Percentiles rank a stretch among this genome's conserved stretches.
These are phyloP conservation scores for Trichoderma breve DNA, from an alignment of 2,329 filamentous ascomycete genomes.

Conservation along the genomic window DNA sequence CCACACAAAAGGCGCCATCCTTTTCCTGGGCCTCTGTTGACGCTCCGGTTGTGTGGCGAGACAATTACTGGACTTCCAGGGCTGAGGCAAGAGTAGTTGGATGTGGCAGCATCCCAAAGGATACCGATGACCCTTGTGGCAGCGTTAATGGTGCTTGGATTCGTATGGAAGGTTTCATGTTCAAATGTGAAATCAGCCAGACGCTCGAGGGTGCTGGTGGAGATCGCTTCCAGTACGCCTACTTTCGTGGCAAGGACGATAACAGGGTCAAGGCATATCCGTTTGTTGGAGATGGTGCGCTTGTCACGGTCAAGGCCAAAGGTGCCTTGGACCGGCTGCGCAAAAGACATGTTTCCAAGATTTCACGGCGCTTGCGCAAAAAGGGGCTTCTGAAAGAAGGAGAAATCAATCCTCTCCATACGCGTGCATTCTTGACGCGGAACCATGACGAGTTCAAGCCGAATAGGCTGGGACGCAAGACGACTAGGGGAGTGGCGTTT, in stretches of 20 bases:
- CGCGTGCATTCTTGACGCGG: background rate
- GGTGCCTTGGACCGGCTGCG: background rate
- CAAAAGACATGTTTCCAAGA: background rate
- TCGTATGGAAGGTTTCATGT: background rate
- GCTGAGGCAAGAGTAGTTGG: background rate
- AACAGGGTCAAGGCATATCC: background rate
- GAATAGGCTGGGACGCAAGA: background rate
- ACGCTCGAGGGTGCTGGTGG: background rate
- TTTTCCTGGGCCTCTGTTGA: constrained; percentile 18
- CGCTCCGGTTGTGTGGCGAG: background rate
- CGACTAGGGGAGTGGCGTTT: background rate
- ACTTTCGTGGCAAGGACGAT: background rate
- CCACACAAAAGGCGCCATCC: constrained; percentile 2
- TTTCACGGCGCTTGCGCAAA: background rate
- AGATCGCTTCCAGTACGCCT: background rate
- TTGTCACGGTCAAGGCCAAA: background rate
- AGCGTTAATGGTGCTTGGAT: background rate
- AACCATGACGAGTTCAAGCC: background rate
- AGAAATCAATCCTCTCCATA: background rate
- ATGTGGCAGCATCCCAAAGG: background rate
- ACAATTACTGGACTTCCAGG: background rate
- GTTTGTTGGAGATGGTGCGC: background rate
- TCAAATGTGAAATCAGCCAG: background rate
- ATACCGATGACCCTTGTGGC: background rate
- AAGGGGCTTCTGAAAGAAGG: background rate